These are phyloP conservation scores for Botryotinia calthae DNA, from an alignment of 2,329 filamentous ascomycete species.

Conservation along the genomic window DNA sequence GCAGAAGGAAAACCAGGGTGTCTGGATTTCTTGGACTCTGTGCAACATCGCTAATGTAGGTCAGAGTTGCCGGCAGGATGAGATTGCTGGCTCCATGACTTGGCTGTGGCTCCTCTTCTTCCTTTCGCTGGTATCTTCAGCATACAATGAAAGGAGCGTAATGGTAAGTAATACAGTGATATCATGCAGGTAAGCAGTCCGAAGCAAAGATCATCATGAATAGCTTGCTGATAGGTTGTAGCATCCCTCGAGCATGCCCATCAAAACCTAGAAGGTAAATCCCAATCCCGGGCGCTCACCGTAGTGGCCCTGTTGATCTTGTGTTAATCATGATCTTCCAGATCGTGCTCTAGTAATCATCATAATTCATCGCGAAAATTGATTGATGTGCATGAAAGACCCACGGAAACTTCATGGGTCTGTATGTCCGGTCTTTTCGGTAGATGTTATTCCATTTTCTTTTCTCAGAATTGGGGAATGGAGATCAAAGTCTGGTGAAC, in stretches of 20 bases:
- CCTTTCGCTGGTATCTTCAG: conserved; percentile 10
- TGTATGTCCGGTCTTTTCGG: conserved; percentile 5
- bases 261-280: not conserved
- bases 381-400: conserved; percentile 13
- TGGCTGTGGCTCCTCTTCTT: conserved; percentile 12
- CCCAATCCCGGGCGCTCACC: not conserved
- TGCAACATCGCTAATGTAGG: conserved; percentile 12
- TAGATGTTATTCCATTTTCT: conserved; percentile 9
- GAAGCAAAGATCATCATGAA: conserved; percentile 10
- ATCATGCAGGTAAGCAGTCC: not conserved
- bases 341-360: conserved; percentile 9
- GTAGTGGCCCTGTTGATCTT: conserved; percentile 8
- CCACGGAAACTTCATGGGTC: not conserved
- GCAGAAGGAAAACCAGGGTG: not conserved
- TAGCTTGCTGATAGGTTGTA: conserved; percentile 4
- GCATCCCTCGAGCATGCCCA: not conserved
- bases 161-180: not conserved
- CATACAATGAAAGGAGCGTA: not conserved
- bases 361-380: conserved; percentile 1
- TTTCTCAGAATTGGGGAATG: conserved; percentile 3
- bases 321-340: not conserved
- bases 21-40: conserved; percentile 7
- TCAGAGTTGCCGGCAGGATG: conserved; percentile 8
- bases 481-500: conserved; percentile 16
- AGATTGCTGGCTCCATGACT: conserved; percentile 9